Base-by-base conservation (phyloP, 2,329 filamentous ascomycete genomes). In the Myriangium duriaei region DNA sequence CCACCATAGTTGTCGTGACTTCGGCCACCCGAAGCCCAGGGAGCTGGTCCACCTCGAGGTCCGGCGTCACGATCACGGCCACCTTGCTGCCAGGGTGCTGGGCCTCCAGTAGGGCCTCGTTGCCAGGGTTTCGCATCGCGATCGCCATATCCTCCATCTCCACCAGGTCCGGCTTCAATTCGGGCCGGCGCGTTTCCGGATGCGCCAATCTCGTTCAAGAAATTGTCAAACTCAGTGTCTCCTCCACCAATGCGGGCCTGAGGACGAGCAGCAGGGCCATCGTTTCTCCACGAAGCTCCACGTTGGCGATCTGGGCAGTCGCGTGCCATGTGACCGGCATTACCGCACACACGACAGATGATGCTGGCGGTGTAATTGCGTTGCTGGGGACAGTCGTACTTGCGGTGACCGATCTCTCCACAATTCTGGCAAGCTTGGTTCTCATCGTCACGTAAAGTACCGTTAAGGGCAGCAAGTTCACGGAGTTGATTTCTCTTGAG, bases 361-460 rank as follows among this genome's bases (percentile, higher is more conserved):
- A 98, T 96, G 63, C 86, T 96, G 52, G 91, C 87, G n/a, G 91
- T 98, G 64, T 81, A 96, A 65, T 98, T 98, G 58, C 87, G 84
- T 61, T 91, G 84, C 65, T 98, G 85, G 11, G 91, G 91, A 52
- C 91, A 98, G 58, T 98, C 91, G 60, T 95, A 96, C 65, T 98
- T 98, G 63, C 91, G 81, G 62, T 98, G 91, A 44, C 91, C 91
- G 48, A 98, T 98, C 71, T 96, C 86, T 51, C 91, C 91, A 63
- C 76, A 98, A 69, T 98, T 98, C 67, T 98, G 91, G 65, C 91
- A 98, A 48, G 91, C 91, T 61, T 98, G 91, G 62, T 98, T 98
- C 60, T 98, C 91, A 54, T 98, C 91, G 57, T 98, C 91, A 68
- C 91, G 88, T 13, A 98, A 79, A 6, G 91, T 98, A 74, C 91